These are phyloP conservation scores for Rhododendron henanense DNA, from an alignment of 148 eudicot species.

Conservation along the genomic window DNA sequence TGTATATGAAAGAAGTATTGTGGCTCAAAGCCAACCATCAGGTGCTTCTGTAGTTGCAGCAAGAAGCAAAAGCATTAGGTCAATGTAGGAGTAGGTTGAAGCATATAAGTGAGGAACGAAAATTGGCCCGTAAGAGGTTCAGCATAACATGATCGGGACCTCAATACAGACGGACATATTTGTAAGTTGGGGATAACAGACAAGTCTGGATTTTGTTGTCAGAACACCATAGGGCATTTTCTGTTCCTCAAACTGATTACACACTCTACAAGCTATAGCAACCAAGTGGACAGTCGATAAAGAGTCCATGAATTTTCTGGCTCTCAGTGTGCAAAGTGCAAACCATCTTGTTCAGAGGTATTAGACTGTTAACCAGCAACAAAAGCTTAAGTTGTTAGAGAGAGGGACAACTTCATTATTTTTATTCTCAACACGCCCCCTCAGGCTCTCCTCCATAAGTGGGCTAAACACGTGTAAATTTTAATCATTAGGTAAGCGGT, in stretches of 20 bases:
- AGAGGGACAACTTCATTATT: too few species aligned
- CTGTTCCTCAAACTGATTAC: not conserved
- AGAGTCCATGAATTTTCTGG: not conserved
- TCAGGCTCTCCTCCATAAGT: too few species aligned
- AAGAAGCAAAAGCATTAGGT: not conserved
- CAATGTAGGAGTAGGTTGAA: not conserved
- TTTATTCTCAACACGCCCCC: too few species aligned
- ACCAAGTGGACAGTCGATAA: not conserved
- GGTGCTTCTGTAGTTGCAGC: not conserved
- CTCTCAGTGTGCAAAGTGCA: not conserved
- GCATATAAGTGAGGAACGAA: not conserved
- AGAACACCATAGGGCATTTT: too few species aligned
- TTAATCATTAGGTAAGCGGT: too few species aligned
- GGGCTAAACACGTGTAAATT: too few species aligned
- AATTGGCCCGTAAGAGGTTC: not conserved
- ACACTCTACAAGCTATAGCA: not conserved
- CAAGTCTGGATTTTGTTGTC: not conserved
- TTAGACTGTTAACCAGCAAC: too few species aligned
- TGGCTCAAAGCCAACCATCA: not conserved
- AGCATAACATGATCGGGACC: not conserved
- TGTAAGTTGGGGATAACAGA: not conserved
- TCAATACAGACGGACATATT: not conserved
- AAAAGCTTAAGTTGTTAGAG: too few species aligned
- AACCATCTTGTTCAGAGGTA: not conserved
- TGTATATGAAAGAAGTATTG: not conserved